Evolutionary conservation across 1,139 yeast genomes (phyloP).

Genomic region (Debaryomyces coudertii): DNA sequence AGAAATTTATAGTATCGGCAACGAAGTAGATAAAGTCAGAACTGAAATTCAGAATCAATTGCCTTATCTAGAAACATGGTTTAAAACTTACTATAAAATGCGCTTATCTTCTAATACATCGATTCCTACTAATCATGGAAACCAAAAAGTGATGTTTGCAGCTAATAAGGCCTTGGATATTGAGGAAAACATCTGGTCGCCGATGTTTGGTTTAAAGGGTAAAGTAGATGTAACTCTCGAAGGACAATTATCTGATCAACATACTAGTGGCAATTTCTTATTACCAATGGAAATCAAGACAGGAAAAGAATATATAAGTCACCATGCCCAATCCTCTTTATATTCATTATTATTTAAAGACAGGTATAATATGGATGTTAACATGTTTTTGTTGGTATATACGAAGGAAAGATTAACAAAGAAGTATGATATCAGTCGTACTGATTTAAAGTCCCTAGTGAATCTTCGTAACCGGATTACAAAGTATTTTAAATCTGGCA

Average conservation of each 20-base stretch:
- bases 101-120: constrained; percentile 24
- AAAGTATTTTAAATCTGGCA: constrained; percentile 53
- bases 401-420: constrained; percentile 63
- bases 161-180: constrained; percentile 73
- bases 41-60: constrained; percentile 49
- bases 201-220: constrained; percentile 89
- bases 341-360: constrained; percentile 81
- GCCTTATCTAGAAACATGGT: constrained; percentile 68
- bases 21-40: constrained; percentile 49
- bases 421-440: constrained; percentile 54
- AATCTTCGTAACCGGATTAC: constrained; percentile 76
- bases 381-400: constrained; percentile 72
- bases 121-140: constrained; percentile 44
- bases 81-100: constrained; percentile 45
- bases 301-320: constrained; percentile 67
- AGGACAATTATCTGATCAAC: constrained; percentile 43
- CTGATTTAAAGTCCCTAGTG: constrained; percentile 63
- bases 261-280: constrained; percentile 43
- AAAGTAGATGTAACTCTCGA: constrained; percentile 86
- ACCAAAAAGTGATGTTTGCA: constrained; percentile 44
- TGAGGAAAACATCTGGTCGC: constrained; percentile 93
- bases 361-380: constrained; percentile 69
- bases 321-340: constrained; percentile 87
- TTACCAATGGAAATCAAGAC: constrained; percentile 91
- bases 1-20: constrained; percentile 60